Conservation (phyloP, 2,329 filamentous ascomycete species). For the Diplocarpon mali region DNA sequence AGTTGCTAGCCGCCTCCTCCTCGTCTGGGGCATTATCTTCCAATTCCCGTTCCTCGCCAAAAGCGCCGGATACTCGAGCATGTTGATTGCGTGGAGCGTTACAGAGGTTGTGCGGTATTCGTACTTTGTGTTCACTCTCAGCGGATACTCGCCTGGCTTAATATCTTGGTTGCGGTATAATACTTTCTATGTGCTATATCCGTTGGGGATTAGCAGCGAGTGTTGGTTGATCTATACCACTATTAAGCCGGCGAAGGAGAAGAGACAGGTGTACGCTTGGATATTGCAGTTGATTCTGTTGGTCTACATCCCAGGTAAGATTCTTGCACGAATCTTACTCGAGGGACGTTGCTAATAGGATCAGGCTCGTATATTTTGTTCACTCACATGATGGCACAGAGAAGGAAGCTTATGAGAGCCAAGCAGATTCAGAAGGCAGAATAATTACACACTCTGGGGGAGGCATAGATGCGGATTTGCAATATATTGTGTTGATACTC, state of each 20-base stretch:
- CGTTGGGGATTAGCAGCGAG: constrained; percentile 82
- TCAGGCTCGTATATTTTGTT: constrained; percentile 66
- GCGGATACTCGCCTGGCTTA: constrained; percentile 46
- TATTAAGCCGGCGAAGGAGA: constrained; percentile 45
- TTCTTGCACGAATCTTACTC: constrained; percentile 14
- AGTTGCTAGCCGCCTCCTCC: constrained; percentile 73
- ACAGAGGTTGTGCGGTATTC: constrained; percentile 91
- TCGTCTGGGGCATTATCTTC: constrained; percentile 77
- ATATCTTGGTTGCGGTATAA: constrained; percentile 83
- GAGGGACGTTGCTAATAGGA: constrained; percentile 12
- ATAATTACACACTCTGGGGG: constrained; percentile 2
- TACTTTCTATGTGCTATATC: constrained; percentile 87
- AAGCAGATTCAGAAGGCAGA: constrained; percentile 35
- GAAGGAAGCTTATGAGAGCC: constrained; percentile 63
- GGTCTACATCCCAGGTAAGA: constrained; percentile 69
- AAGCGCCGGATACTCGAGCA: constrained; percentile 55
- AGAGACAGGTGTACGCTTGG: constrained; percentile 41
- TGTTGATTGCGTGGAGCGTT: constrained; percentile 79
- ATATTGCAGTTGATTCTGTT: constrained; percentile 54
- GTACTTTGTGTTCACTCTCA: constrained; percentile 72
- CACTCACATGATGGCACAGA: constrained; percentile 89
- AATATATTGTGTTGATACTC: too few relatives aligned
- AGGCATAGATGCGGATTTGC: too few relatives aligned
- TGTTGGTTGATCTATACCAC: constrained; percentile 67
- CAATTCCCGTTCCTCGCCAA: constrained; percentile 57